Evolutionary conservation across 1,139 yeast genomes (phyloP).

Genomic region (Saccharomycopsis hybrid): DNA sequence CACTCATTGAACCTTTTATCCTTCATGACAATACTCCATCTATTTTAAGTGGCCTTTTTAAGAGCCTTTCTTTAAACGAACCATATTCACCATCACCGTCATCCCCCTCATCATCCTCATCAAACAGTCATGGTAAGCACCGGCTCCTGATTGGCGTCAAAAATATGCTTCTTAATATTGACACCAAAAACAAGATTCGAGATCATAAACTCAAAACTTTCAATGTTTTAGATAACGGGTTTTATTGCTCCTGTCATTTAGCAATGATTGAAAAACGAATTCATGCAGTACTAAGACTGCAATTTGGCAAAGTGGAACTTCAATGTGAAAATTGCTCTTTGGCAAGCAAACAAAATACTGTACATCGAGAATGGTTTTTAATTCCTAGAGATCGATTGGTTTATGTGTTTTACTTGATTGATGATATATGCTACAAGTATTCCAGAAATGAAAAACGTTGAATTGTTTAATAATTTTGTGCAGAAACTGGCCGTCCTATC

Average conservation of each 20-base stretch:
- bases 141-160: too few species aligned
- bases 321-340: conserved; percentile 17
- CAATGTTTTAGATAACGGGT: conserved; percentile 9
- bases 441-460: not conserved
- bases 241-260: conserved; percentile 13
- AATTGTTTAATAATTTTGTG: too few species aligned
- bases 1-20: conserved; percentile 8
- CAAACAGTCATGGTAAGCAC: too few species aligned
- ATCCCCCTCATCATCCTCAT: too few species aligned
- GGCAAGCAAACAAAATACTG: not conserved
- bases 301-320: conserved; percentile 17
- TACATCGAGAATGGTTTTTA: conserved; percentile 21
- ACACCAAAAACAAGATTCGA: not conserved
- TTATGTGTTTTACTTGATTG: conserved; percentile 14
- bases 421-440: conserved; percentile 14
- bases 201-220: conserved; percentile 1
- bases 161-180: not conserved
- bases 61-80: not conserved
- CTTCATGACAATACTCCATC: conserved; percentile 5
- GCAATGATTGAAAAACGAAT: conserved; percentile 14
- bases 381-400: conserved; percentile 11
- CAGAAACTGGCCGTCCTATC: too few species aligned
- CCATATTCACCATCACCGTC: too few species aligned
- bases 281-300: conserved; percentile 8
- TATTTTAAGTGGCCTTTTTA: not conserved